Evolutionary conservation across 768 basidiomycete genomes (phyloP).

Genomic region (Termitomyces eurrhizus): DNA sequence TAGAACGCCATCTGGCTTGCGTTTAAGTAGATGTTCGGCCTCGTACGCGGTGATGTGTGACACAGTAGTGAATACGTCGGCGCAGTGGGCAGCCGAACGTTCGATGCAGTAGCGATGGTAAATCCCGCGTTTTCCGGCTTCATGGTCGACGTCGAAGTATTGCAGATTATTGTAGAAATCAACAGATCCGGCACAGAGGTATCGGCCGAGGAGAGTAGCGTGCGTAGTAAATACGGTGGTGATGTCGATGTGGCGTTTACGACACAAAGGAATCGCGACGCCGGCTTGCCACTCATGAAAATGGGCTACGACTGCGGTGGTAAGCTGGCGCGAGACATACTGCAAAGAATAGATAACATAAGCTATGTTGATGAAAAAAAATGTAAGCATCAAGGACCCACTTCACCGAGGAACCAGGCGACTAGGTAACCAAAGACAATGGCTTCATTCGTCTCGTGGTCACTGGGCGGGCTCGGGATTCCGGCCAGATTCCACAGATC

Average conservation of each 20-base stretch:
- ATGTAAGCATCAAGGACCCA: slow-evolving; percentile 31
- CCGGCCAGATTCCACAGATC: slow-evolving; percentile 99
- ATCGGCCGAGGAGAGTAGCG: slow-evolving; percentile 96
- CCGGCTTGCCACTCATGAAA: slow-evolving; percentile 99
- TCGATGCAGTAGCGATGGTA: slow-evolving; percentile 99
- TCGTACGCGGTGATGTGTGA: slow-evolving; percentile 99
- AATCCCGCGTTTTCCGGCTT: slow-evolving; percentile 98
- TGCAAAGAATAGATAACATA: slow-evolving; percentile 22
- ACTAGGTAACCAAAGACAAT: slow-evolving; percentile 97
- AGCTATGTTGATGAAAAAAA: slow-evolving; percentile 5
- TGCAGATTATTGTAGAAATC: slow-evolving; percentile 99
- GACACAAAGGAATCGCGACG: slow-evolving; percentile 88
- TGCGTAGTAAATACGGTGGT: slow-evolving; percentile 99
- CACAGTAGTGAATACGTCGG: slow-evolving; percentile 97
- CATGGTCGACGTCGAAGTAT: slow-evolving; percentile 99
- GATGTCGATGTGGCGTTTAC: slow-evolving; percentile 96
- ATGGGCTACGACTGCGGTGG: slow-evolving; percentile 90
- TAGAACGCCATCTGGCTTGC: slow-evolving; percentile 95
- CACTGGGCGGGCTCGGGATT: slow-evolving; percentile 94
- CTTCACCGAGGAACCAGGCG: slow-evolving; percentile 99
- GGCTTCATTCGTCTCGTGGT: slow-evolving; percentile 97
- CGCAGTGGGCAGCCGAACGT: slow-evolving; percentile 88
- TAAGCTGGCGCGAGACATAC: slow-evolving; percentile 79
- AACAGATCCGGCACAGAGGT: slow-evolving; percentile 96
- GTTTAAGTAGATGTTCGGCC: slow-evolving; percentile 91